A percentile compares a stretch with the other conserved stretches of the same genome.
These are phyloP conservation scores for Cutaneotrichosporon sp. DNA, from an alignment of 1,284 basidiomycete genomes.

Conservation along the genomic window DNA sequence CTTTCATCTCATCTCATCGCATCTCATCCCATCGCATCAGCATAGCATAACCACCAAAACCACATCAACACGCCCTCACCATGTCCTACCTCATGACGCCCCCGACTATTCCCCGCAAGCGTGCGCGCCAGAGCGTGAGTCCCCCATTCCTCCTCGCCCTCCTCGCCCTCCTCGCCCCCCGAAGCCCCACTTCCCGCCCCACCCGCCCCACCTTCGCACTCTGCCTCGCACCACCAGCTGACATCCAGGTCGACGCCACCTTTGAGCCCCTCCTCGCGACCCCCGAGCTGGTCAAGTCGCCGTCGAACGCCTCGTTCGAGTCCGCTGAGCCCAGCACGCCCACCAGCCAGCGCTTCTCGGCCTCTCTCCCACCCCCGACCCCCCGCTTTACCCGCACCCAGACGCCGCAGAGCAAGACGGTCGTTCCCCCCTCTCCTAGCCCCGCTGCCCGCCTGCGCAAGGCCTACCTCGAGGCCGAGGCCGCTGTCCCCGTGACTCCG, in stretches of 20 bases:
- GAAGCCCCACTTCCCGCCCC: background rate
- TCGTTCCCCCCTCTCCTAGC: conserved; percentile 1
- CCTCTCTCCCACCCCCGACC: background rate
- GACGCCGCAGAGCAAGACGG: conserved; percentile 3
- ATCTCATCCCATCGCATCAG: background rate
- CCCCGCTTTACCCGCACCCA: conserved; percentile 7
- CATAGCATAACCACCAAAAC: background rate
- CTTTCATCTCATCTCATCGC: conserved; percentile 8
- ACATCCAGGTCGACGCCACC: background rate
- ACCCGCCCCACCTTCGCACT: background rate
- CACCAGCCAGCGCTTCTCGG: background rate
- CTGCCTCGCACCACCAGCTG: background rate
- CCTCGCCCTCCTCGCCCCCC: background rate
- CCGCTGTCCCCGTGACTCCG: background rate
- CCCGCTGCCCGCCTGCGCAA: background rate
- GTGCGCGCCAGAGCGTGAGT: conserved; percentile 1
- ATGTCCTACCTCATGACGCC: conserved; percentile 10
- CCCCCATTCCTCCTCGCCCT: background rate
- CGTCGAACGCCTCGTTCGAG: conserved; percentile 2
- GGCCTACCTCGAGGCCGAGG: background rate
- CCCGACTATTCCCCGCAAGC: conserved; percentile 8
- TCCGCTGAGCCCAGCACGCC: background rate
- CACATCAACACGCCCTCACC: background rate
- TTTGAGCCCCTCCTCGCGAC: conserved; percentile 7
- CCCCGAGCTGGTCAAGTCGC: conserved; percentile 2